These are phyloP conservation scores for Murraya paniculata DNA, from an alignment of 345 rosid genomes.

Conservation along the genomic window DNA sequence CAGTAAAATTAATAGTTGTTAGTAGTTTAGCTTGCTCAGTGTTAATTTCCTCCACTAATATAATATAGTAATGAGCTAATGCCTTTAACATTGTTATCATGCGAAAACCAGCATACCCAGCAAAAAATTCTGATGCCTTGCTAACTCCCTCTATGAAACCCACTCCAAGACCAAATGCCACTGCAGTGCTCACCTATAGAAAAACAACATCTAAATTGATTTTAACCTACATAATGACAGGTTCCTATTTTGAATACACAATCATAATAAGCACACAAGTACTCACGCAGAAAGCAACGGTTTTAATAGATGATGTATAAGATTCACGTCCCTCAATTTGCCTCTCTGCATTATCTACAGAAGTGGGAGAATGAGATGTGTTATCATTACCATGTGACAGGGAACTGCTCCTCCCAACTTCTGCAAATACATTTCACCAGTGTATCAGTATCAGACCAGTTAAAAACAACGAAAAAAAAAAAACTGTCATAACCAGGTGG, in stretches of 20 bases:
- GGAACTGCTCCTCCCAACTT: constrained; percentile 35
- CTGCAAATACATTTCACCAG: constrained; percentile 39
- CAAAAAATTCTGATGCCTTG: constrained; percentile 88
- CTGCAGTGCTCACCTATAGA: constrained; percentile 64
- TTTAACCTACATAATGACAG: constrained; percentile 13
- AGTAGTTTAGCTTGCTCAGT: not conserved
- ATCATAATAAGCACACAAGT: constrained; percentile 9
- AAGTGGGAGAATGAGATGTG: constrained; percentile 13
- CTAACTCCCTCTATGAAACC: constrained; percentile 75
- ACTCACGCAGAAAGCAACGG: constrained; percentile 86
- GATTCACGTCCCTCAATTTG: constrained; percentile 35
- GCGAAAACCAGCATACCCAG: constrained; percentile 52
- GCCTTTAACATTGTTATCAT: not conserved
- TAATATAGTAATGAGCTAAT: not conserved
- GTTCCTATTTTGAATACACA: constrained; percentile 5
- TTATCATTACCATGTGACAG: constrained; percentile 22
- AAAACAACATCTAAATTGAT: constrained; percentile 15
- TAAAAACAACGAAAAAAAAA: not conserved
- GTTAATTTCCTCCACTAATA: not conserved
- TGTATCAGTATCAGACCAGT: not conserved
- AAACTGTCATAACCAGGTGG: no score
- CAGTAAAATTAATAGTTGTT: not conserved
- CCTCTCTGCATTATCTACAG: constrained; percentile 29
- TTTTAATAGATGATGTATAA: constrained; percentile 52
- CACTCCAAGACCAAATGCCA: constrained; percentile 76